These are phyloP conservation scores for Ophiobolus disseminans DNA, from an alignment of 2,329 filamentous ascomycete species.

Conservation along the genomic window DNA sequence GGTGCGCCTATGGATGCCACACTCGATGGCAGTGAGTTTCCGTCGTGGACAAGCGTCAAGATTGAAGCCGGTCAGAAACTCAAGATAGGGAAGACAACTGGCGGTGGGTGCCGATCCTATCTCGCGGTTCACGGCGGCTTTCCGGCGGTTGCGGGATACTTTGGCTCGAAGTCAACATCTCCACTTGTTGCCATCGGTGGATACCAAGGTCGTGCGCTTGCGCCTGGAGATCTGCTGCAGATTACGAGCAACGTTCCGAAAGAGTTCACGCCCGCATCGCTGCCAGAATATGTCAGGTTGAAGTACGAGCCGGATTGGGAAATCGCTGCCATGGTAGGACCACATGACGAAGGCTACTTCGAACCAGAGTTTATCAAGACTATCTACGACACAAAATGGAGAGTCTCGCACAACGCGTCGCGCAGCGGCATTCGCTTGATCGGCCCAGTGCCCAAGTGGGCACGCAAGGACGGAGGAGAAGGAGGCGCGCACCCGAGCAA, in stretches of 20 bases:
- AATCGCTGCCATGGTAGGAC: constrained; percentile 62
- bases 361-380: constrained; percentile 61
- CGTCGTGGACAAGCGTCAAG: constrained; percentile 64
- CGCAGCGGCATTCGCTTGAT: constrained; percentile 67
- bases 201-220: constrained; percentile 64
- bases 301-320: constrained; percentile 60
- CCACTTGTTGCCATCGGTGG: constrained; percentile 66
- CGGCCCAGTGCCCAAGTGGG: constrained; percentile 66
- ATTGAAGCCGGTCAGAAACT: constrained; percentile 61
- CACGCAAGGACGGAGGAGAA: constrained; percentile 66
- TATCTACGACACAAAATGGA: constrained; percentile 65
- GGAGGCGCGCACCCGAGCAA: constrained; percentile 69
- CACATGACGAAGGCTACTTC: constrained; percentile 64
- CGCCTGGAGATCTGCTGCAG: constrained; percentile 61
- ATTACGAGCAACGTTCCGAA: constrained; percentile 52
- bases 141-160: constrained; percentile 61
- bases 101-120: constrained; percentile 64
- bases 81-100: constrained; percentile 62
- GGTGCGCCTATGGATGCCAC: constrained; percentile 62
- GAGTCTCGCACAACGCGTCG: constrained; percentile 67
- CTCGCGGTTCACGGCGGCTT: constrained; percentile 65
- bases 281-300: constrained; percentile 58
- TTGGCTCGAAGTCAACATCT: constrained; percentile 66
- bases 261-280: constrained; percentile 32
- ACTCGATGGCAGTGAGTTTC: constrained; percentile 57